Conservation (phyloP, 768 basidiomycete genomes). For the Tremella mesenterica region DNA sequence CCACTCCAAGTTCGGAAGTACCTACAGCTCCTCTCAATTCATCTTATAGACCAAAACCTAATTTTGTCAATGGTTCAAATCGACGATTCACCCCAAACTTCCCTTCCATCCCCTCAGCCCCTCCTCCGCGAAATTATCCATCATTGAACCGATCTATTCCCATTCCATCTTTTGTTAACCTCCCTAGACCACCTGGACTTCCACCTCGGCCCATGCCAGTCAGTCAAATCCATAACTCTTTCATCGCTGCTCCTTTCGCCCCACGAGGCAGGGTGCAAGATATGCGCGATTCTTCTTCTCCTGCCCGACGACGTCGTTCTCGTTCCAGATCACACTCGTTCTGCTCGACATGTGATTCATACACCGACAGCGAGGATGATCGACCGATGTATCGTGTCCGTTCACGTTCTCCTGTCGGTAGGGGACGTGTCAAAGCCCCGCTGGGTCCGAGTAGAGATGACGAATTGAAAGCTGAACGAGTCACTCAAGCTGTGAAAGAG, state of each 20-base stretch:
- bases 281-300: slow-evolving; percentile 14
- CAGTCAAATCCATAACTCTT: background rate
- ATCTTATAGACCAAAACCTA: background rate
- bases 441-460: slow-evolving; percentile 15
- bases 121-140: slow-evolving; percentile 7
- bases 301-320: slow-evolving; percentile 3
- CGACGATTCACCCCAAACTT: slow-evolving; percentile 2
- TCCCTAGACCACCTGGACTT: slow-evolving; percentile 25
- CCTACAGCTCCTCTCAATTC: background rate
- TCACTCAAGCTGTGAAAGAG: slow-evolving; percentile 15
- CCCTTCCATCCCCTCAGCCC: background rate
- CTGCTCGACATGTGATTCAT: slow-evolving; percentile 16
- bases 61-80: background rate
- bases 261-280: slow-evolving; percentile 1
- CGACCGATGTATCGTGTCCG: slow-evolving; percentile 6
- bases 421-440: slow-evolving; percentile 2
- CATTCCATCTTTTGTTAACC: slow-evolving; percentile 25
- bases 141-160: no score
- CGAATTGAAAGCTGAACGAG: slow-evolving; percentile 17
- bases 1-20: slow-evolving; percentile 9
- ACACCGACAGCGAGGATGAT: slow-evolving; percentile 18
- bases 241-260: background rate
- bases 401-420: slow-evolving; percentile 7
- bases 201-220: no score
- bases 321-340: slow-evolving; percentile 6